These are phyloP conservation scores for Ustilago nuda DNA, from an alignment of 1,284 basidiomycete genomes.

Conservation along the genomic window DNA sequence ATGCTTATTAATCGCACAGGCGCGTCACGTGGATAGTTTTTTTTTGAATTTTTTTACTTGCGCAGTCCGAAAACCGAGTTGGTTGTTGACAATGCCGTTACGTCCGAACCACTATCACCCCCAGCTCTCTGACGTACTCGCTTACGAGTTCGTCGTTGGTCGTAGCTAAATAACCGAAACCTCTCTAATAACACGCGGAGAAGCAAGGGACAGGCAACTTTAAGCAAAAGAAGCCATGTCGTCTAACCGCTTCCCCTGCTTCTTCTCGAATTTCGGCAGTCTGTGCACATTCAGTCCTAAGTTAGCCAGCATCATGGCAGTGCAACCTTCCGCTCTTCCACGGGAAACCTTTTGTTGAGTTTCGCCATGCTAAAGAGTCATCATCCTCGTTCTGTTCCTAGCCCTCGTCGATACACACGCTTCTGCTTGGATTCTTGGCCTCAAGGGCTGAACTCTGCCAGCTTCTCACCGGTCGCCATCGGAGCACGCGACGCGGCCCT, in stretches of 20 bases:
- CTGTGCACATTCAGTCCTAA: background rate
- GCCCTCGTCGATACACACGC: background rate
- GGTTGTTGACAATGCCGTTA: too few species aligned
- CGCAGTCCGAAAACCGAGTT: too few species aligned
- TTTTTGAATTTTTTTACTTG: too few species aligned
- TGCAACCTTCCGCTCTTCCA: background rate
- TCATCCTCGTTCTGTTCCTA: background rate
- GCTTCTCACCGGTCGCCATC: background rate
- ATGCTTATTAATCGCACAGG: too few species aligned
- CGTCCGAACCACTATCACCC: too few species aligned
- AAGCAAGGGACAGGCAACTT: background rate
- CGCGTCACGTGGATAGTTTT: too few species aligned
- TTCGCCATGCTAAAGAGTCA: background rate
- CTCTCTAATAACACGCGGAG: background rate
- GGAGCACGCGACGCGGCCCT: background rate
- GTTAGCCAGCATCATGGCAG: background rate
- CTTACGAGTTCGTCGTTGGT: too few species aligned
- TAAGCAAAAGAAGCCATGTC: slow-evolving; percentile 3
- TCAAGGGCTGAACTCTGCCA: background rate
- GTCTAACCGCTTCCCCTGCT: background rate
- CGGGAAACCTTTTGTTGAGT: background rate
- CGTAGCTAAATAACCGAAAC: too few species aligned
- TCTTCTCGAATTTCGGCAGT: background rate
- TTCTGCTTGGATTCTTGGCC: background rate
- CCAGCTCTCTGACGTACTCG: too few species aligned